Conservation (phyloP, 306 rosid species). For the Crataegus laevigata region DNA sequence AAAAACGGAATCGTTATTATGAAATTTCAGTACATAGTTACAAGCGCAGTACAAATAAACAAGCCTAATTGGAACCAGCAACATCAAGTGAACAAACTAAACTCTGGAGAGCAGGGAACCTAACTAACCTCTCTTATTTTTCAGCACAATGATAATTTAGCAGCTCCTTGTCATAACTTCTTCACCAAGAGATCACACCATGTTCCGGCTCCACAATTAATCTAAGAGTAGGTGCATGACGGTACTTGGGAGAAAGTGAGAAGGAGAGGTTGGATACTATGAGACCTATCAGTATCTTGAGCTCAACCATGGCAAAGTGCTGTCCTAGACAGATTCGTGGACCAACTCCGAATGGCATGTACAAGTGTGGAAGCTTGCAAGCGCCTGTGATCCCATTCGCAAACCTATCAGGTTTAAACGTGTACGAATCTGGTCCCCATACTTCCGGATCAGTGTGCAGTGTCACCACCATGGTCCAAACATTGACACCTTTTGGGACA, state of each 20-base stretch:
- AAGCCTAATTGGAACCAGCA: background rate
- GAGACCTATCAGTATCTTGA: constrained; percentile 21
- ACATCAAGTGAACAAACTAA: background rate
- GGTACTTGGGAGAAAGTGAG: constrained; percentile 30
- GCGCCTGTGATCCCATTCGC: constrained; percentile 12
- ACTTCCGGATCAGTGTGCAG: constrained; percentile 9
- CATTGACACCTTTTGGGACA: constrained; percentile 18
- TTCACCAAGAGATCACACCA: constrained; percentile 33
- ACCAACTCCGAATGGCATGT: constrained; percentile 21
- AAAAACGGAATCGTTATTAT: background rate
- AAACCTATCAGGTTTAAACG: constrained; percentile 21
- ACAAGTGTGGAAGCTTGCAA: constrained; percentile 25
- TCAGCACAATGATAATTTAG: background rate
- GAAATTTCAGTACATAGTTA: background rate
- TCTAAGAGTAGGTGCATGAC: constrained; percentile 22
- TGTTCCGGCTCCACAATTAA: constrained; percentile 27
- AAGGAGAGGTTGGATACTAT: constrained; percentile 35
- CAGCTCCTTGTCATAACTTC: constrained; percentile 10
- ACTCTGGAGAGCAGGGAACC: too few species aligned
- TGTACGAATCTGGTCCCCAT: constrained; percentile 20
- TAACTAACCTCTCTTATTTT: background rate
- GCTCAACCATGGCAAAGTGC: constrained; percentile 17
- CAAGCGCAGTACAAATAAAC: background rate
- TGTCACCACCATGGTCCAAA: constrained; percentile 8
- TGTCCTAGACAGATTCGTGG: constrained; percentile 17